Percentiles rank a stretch among this genome's conserved stretches.
These are phyloP conservation scores for Phaeophleospora eucalypticola DNA, from an alignment of 2,329 filamentous ascomycete genomes.

Conservation along the genomic window DNA sequence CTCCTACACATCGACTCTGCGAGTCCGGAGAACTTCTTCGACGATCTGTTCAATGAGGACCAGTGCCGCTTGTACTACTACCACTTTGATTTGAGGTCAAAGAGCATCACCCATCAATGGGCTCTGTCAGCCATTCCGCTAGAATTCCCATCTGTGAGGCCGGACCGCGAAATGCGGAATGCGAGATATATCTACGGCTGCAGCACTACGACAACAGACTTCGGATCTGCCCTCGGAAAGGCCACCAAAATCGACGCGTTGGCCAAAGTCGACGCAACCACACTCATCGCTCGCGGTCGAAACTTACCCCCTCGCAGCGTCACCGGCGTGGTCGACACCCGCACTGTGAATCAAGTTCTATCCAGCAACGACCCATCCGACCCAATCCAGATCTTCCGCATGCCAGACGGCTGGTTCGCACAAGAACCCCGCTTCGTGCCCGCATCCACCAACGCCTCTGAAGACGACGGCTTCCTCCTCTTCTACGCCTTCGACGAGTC, in stretches of 20 bases:
- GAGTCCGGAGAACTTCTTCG: slow-evolving; percentile 6
- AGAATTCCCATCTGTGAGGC: slow-evolving; percentile 61
- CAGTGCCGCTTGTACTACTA: slow-evolving; percentile 70
- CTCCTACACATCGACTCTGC: slow-evolving; percentile 18
- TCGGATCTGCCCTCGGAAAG: slow-evolving; percentile 58
- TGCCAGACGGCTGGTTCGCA: slow-evolving; percentile 59
- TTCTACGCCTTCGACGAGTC: slow-evolving; percentile 68
- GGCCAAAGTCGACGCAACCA: slow-evolving; percentile 56
- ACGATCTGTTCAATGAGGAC: slow-evolving; percentile 50
- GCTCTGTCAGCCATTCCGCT: slow-evolving; percentile 62
- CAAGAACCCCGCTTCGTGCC: slow-evolving; percentile 66
- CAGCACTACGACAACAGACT: slow-evolving; percentile 54
- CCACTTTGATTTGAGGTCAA: slow-evolving; percentile 49
- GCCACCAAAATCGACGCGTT: slow-evolving; percentile 64
- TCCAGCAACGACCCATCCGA: slow-evolving; percentile 36
- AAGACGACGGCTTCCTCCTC: slow-evolving; percentile 65
- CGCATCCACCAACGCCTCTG: slow-evolving; percentile 36
- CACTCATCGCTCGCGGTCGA: slow-evolving; percentile 53
- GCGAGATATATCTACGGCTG: slow-evolving; percentile 65
- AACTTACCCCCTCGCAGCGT: slow-evolving; percentile 36
- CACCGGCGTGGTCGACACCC: slow-evolving; percentile 59
- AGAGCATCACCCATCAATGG: slow-evolving; percentile 57
- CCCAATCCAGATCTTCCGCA: slow-evolving; percentile 57
- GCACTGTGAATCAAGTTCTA: slow-evolving; percentile 53
- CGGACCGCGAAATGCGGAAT: slow-evolving; percentile 52